Percentiles rank a stretch among this genome's conserved stretches.
Conservation (phyloP, 768 basidiomycete species). For the Myochromella boudieri region DNA sequence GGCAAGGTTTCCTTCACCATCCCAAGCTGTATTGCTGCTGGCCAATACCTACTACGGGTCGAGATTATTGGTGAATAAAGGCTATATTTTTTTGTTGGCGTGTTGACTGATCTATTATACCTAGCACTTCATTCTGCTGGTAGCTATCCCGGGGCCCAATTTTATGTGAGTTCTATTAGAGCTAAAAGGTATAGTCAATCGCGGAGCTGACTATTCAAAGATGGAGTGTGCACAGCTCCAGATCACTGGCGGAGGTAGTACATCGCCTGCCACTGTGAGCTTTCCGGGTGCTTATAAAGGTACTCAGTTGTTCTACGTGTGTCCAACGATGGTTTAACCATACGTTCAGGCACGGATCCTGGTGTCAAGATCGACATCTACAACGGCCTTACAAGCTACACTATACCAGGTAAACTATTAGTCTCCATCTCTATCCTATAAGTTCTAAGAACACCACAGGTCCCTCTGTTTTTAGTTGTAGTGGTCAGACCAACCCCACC, state of each 20-base stretch:
- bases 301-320: neutral
- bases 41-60: conserved; percentile 49
- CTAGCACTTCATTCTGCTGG: conserved; percentile 45
- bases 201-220: no score
- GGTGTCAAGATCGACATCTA: conserved; percentile 45
- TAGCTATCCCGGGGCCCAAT: conserved; percentile 55
- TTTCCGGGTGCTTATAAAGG: conserved; percentile 44
- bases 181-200: no score
- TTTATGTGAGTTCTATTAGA: conserved; percentile 55
- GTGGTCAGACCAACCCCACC: conserved; percentile 18
- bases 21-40: conserved; percentile 44
- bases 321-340: neutral
- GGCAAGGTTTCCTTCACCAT: conserved; percentile 50
- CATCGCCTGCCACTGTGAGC: conserved; percentile 41
- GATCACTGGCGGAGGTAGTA: conserved; percentile 42
- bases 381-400: conserved; percentile 32
- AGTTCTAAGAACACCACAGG: conserved; percentile 18
- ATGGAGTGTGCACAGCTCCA: conserved; percentile 47
- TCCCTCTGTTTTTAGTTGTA: conserved; percentile 38
- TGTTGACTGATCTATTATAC: no score
- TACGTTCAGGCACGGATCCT: conserved; percentile 35
- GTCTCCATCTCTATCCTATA: neutral
- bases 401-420: conserved; percentile 32
- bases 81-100: no score
- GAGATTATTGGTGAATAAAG: conserved; percentile 54